phyloP scores from a whole-genome alignment of 768 basidiomycete genomes.

The Phlegmacium glaucopus region DNA sequence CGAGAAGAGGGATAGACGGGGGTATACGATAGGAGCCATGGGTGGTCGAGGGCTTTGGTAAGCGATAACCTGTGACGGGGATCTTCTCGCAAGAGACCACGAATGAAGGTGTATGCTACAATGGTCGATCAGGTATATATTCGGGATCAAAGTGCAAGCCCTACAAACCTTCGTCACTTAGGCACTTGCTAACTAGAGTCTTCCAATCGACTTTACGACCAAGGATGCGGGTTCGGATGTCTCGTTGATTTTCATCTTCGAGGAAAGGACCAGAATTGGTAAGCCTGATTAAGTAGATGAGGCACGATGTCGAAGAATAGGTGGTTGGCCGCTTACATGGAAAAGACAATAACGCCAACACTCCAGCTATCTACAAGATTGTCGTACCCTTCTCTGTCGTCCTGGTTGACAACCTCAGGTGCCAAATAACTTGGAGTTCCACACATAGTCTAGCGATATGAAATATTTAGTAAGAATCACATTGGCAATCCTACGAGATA shows the following conservation, averaged over 20 bases:
- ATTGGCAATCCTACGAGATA: neutral
- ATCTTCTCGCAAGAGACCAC: conserved; percentile 57
- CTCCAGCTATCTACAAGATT: conserved; percentile 95
- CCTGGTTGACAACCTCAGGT: conserved; percentile 81
- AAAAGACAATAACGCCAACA: conserved; percentile 90
- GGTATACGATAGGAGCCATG: conserved; percentile 59
- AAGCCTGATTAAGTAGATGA: conserved; percentile 45
- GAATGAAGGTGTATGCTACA: conserved; percentile 65
- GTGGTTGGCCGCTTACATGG: conserved; percentile 56
- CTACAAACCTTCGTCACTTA: conserved; percentile 48
- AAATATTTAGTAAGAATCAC: conserved; percentile 2
- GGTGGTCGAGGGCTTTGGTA: conserved; percentile 62
- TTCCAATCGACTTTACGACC: conserved; percentile 62
- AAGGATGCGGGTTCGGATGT: conserved; percentile 59
- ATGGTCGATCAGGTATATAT: neutral
- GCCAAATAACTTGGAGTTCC: conserved; percentile 95
- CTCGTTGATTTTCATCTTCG: conserved; percentile 60
- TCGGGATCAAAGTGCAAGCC: neutral
- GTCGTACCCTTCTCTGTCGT: conserved; percentile 71
- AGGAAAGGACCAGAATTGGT: conserved; percentile 78
- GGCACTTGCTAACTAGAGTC: conserved; percentile 33
- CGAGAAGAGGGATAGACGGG: conserved; percentile 21
- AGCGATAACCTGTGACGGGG: conserved; percentile 72
- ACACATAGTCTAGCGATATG: conserved; percentile 73
- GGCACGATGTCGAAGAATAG: neutral